Conservation (phyloP, 2,329 filamentous ascomycete genomes). For the Eutypa lata region DNA sequence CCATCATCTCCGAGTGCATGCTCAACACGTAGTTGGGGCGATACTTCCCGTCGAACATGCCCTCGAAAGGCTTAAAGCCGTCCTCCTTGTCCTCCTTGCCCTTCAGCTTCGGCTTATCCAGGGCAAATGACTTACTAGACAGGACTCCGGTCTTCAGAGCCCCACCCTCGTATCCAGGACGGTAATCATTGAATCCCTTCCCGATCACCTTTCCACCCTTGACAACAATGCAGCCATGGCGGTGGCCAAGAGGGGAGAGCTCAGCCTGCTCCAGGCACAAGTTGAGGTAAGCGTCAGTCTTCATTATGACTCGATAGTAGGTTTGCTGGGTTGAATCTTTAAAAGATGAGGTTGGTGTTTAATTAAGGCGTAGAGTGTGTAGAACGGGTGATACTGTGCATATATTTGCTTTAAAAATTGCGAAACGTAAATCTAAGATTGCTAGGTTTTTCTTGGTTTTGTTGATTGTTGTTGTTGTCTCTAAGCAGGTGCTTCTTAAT, state of each 20-base stretch:
- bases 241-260: slow-evolving; percentile 45
- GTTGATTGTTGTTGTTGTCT: too few species aligned
- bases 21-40: slow-evolving; percentile 39
- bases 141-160: slow-evolving; percentile 45
- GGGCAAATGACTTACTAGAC: slow-evolving; percentile 29
- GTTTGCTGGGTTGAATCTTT: not conserved
- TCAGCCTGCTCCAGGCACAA: slow-evolving; percentile 50
- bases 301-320: slow-evolving; percentile 8
- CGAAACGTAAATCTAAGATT: too few species aligned
- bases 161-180: slow-evolving; percentile 46
- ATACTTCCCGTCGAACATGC: slow-evolving; percentile 35
- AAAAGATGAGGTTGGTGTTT: too few species aligned
- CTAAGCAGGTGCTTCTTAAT: too few species aligned
- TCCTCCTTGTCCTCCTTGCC: slow-evolving; percentile 26
- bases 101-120: slow-evolving; percentile 34
- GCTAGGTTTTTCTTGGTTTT: too few species aligned
- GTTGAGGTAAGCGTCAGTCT: slow-evolving; percentile 44
- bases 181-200: slow-evolving; percentile 48
- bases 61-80: slow-evolving; percentile 31
- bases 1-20: slow-evolving; percentile 57
- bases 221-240: slow-evolving; percentile 48
- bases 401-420: too few species aligned
- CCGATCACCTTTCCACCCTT: slow-evolving; percentile 52
- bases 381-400: too few species aligned
- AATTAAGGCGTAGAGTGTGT: too few species aligned